A percentile compares a stretch with the other conserved stretches of the same genome.
phyloP scores from a whole-genome alignment of 495 filamentous ascomycete genomes.

The Tuber aestivum region DNA sequence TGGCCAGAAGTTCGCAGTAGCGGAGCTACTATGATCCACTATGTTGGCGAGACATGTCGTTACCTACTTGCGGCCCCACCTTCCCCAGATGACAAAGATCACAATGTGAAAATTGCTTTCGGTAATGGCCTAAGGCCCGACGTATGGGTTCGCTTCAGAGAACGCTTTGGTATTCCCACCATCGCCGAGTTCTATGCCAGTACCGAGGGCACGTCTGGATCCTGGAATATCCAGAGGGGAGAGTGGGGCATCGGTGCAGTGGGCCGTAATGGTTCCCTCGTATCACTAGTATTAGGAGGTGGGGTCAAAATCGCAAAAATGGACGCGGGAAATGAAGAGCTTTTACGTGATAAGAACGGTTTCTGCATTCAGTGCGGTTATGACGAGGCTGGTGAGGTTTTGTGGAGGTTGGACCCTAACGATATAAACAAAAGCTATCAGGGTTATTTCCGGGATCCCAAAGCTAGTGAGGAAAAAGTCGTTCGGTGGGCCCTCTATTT shows the following conservation, averaged over 20 bases:
- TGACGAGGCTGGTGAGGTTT: constrained; percentile 72
- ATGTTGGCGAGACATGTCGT: constrained; percentile 90
- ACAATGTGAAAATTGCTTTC: constrained; percentile 73
- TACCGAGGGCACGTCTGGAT: constrained; percentile 68
- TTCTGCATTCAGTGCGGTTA: constrained; percentile 57
- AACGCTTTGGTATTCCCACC: constrained; percentile 73
- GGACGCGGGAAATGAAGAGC: constrained; percentile 65
- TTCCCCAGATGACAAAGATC: constrained; percentile 63
- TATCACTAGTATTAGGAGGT: constrained; percentile 51
- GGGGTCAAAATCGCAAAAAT: constrained; percentile 60
- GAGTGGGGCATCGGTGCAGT: constrained; percentile 73
- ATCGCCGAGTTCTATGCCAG: constrained; percentile 87
- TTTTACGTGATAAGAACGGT: constrained; percentile 62
- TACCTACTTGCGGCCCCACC: constrained; percentile 75
- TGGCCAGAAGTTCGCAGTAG: constrained; percentile 70
- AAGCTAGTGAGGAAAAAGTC: constrained; percentile 72
- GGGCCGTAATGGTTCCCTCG: constrained; percentile 65
- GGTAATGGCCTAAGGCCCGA: constrained; percentile 92
- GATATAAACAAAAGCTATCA: constrained; percentile 66
- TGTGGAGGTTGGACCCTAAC: constrained; percentile 63
- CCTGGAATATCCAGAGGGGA: constrained; percentile 73
- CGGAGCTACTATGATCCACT: constrained; percentile 78
- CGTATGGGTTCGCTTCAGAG: constrained; percentile 81
- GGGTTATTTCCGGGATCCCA: constrained; percentile 75
- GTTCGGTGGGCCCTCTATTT: constrained; percentile 46